phyloP scores from a whole-genome alignment of 2,329 filamentous ascomycete species.

The Balansia obtecta region DNA sequence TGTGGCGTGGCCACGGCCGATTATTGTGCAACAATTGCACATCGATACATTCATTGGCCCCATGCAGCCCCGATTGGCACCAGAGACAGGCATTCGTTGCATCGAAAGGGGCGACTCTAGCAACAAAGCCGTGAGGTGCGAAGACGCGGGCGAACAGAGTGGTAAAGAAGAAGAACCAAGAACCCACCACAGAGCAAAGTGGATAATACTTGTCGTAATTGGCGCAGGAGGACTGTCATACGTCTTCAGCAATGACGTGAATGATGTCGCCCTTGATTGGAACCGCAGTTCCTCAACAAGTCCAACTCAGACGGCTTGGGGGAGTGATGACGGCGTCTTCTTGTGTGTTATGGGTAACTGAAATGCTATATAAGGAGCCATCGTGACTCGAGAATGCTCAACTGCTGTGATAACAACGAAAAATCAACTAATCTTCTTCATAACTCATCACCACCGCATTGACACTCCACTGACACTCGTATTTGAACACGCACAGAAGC shows the following conservation, averaged over 20 bases:
- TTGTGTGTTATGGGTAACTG: neutral
- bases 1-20: neutral
- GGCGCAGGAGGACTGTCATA: neutral
- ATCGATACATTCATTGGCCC: neutral
- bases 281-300: neutral
- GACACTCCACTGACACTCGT: neutral
- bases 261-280: neutral
- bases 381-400: neutral
- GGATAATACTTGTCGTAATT: neutral
- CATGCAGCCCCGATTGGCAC: constrained; percentile 1
- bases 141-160: neutral
- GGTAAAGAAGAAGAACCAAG: neutral
- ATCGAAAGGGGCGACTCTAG: neutral
- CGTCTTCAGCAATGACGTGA: neutral
- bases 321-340: neutral
- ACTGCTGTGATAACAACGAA: neutral
- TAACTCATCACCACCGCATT: neutral
- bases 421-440: neutral
- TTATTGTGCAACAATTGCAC: neutral
- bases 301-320: neutral
- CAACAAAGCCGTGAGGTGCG: neutral
- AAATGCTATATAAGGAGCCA: neutral
- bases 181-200: neutral
- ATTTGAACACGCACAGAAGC: neutral
- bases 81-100: neutral